These are phyloP conservation scores for Scedosporium minutisporum DNA, from an alignment of 2,329 filamentous ascomycete genomes.

Conservation along the genomic window DNA sequence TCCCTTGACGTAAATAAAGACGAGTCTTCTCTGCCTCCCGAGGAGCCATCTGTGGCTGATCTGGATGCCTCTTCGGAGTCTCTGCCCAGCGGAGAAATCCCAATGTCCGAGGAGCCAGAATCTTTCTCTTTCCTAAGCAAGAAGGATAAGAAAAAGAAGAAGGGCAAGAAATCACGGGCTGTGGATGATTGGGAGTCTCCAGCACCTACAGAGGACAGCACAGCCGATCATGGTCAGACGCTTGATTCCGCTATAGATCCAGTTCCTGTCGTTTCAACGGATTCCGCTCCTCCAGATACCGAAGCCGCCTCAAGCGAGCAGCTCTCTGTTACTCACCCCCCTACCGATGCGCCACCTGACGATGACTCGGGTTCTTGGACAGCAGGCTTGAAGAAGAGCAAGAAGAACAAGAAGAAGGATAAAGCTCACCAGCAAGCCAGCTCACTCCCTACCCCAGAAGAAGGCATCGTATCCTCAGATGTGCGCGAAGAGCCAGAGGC, in stretches of 20 bases:
- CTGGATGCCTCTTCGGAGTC: background rate
- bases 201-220: background rate
- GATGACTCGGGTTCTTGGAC: too few species aligned
- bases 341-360: background rate
- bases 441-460: too few species aligned
- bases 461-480: too few species aligned
- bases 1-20: too few species aligned
- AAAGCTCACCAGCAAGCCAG: too few species aligned
- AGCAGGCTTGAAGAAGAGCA: too few species aligned
- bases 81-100: too few species aligned
- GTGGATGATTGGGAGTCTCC: background rate
- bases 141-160: conserved; percentile 21
- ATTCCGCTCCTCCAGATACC: background rate
- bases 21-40: background rate
- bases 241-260: background rate
- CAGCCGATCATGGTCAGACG: background rate
- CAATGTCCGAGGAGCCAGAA: background rate
- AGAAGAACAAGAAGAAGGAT: too few species aligned
- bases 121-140: conserved; percentile 6
- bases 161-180: conserved; percentile 13
- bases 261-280: background rate
- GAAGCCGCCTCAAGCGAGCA: conserved; percentile 7
- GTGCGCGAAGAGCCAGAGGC: background rate
- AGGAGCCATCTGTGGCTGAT: background rate
- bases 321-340: conserved; percentile 1